A percentile compares a stretch with the other conserved stretches of the same genome.
Conservation (phyloP, 202 grass and related monocot genomes). For the Alloteropsis angusta region DNA sequence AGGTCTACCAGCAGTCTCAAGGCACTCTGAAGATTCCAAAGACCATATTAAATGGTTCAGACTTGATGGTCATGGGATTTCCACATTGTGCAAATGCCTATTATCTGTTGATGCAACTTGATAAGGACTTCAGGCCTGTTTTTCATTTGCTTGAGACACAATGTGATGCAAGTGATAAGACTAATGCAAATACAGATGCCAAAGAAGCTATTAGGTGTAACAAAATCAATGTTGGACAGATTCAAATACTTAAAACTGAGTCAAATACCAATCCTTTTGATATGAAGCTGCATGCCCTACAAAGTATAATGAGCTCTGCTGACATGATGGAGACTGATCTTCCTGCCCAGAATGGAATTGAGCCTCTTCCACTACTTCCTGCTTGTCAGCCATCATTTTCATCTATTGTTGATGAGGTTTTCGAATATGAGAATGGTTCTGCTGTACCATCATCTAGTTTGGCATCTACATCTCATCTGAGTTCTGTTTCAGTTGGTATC, state of each 20-base stretch:
- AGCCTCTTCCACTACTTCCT: slow-evolving; percentile 41
- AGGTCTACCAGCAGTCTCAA: slow-evolving; percentile 76
- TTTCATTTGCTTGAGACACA: slow-evolving; percentile 81
- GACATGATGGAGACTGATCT: slow-evolving; percentile 44
- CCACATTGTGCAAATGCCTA: slow-evolving; percentile 83
- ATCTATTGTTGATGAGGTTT: slow-evolving; percentile 87
- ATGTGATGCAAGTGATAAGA: slow-evolving; percentile 37
- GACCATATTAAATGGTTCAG: slow-evolving; percentile 57
- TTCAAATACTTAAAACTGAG: slow-evolving; percentile 64
- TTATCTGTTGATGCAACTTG: slow-evolving; percentile 90
- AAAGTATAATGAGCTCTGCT: slow-evolving; percentile 35
- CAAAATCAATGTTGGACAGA: slow-evolving; percentile 66
- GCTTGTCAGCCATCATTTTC: slow-evolving; percentile 75
- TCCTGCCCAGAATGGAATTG: slow-evolving; percentile 33
- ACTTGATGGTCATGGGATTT: slow-evolving; percentile 74
- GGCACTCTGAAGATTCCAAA: slow-evolving; percentile 67
- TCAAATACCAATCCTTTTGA: slow-evolving; percentile 47
- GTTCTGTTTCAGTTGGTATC: slow-evolving; percentile 43
- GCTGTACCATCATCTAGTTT: slow-evolving; percentile 27
- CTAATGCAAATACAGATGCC: slow-evolving; percentile 45
- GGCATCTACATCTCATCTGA: slow-evolving; percentile 24
- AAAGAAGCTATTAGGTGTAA: slow-evolving; percentile 49
- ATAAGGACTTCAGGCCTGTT: slow-evolving; percentile 77
- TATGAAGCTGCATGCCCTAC: slow-evolving; percentile 53
- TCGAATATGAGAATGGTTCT: slow-evolving; percentile 54